Base-by-base conservation (phyloP, 202 grass and related monocot species). In the Saccharum hybrid region DNA sequence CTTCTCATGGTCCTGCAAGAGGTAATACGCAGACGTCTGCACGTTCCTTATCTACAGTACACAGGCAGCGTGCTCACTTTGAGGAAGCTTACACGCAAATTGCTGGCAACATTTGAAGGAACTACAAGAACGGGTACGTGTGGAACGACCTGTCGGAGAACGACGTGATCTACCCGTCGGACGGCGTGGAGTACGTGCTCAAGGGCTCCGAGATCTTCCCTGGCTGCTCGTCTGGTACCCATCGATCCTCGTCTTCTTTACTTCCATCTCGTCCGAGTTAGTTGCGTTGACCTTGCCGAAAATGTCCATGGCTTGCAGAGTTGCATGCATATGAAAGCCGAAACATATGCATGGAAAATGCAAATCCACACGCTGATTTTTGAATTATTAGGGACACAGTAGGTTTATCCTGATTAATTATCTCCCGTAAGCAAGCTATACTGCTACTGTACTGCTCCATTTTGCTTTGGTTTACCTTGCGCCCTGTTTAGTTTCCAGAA, bases 61-160 rank as follows among this genome's bases (percentile, higher is more conserved):
- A 28, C 28, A 28, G 28, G 0, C 28, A 28, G 28, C 28, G 28
- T 28, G 28, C 28, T 28, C 28, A 28, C 28, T 28, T 28, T 28
- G 28, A 28, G 28, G 28, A 28, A 28, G 28, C 28, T 28, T 60
- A 23, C 19, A 22, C n/a, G n/a, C 19, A 60, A 60, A 60, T 37
- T 10, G 0, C 0, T 1, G 40, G 11, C 21, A 0, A 3, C 9
- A n/a, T 49, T 49, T 31, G 33, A 34, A 99, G 96, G 96, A 94
- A 89, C 93, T 99, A 99, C 76, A 99, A 99, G 83, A 99, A 99
- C 63, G 96, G 96, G 42, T 99, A 99, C 83, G 93, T 99, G 49
- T 99, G 96, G 96, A 99, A 99, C 72, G 96, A 99, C 86, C 65
- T 99, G 60, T 95, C 90, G n/a, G 96, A 92, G 79, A 94, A 83